phyloP scores from a whole-genome alignment of 208 protist genomes.

The Trypanosoma scelopori region DNA sequence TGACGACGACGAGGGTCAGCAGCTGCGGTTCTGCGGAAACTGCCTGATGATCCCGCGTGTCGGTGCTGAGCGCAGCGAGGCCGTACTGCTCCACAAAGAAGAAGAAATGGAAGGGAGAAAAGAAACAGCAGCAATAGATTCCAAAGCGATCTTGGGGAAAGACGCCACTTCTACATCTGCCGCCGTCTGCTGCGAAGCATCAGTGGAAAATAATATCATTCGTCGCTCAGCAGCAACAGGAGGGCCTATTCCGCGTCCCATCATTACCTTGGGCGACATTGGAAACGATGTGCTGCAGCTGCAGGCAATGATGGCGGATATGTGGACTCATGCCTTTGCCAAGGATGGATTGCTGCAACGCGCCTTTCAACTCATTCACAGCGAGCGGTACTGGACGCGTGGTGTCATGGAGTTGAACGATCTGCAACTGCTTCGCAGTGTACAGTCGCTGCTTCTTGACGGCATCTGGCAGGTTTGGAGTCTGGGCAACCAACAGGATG shows the following conservation, averaged over 20 bases:
- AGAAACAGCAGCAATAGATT: neutral
- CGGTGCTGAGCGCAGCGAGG: neutral
- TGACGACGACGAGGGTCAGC: neutral
- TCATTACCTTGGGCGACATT: neutral
- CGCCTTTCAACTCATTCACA: slow-evolving; percentile 67
- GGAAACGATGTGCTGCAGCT: slow-evolving; percentile 65
- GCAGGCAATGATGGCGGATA: slow-evolving; percentile 82
- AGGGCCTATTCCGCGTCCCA: neutral
- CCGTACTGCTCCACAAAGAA: neutral
- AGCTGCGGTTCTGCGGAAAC: slow-evolving; percentile 12
- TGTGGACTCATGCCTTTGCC: slow-evolving; percentile 84
- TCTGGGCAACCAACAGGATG: slow-evolving; percentile 82
- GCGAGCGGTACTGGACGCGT: slow-evolving; percentile 50
- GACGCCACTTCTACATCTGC: neutral
- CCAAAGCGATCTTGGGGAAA: neutral
- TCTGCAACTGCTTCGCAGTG: slow-evolving; percentile 86
- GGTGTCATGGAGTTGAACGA: slow-evolving; percentile 95
- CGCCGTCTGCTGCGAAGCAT: neutral
- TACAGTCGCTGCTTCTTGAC: slow-evolving; percentile 92
- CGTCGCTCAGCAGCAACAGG: neutral
- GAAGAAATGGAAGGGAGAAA: too few relatives aligned
- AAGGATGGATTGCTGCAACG: slow-evolving; percentile 75
- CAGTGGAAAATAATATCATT: neutral
- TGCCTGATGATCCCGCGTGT: slow-evolving; percentile 12
- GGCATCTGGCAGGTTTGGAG: slow-evolving; percentile 88